Conservation (phyloP, 805 yeast genomes). For the Isabelozyma pseudorhagii region DNA sequence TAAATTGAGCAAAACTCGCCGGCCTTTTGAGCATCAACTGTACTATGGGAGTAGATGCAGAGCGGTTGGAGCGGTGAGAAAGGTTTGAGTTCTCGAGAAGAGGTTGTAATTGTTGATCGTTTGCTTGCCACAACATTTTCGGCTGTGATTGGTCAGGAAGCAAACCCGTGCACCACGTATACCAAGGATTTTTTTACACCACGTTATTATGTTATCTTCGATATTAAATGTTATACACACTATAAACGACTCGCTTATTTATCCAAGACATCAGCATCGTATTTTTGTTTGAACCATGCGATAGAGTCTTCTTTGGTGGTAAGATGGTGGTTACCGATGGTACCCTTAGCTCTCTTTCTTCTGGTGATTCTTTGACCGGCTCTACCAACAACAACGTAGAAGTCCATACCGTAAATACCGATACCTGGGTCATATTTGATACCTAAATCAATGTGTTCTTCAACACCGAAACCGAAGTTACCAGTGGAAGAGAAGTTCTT, state of each 20-base stretch:
- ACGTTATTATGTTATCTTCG: neutral
- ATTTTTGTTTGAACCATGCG: conserved; percentile 98
- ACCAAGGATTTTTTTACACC: neutral
- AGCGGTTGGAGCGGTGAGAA: too few species aligned
- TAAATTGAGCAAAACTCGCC: neutral
- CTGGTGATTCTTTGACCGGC: conserved; percentile 99
- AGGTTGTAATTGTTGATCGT: too few species aligned
- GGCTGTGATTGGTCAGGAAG: too few species aligned
- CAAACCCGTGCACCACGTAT: neutral
- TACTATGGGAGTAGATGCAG: neutral
- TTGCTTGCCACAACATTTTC: too few species aligned
- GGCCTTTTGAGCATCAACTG: neutral
- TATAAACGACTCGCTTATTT: conserved; percentile 43
- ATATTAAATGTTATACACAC: neutral
- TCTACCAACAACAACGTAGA: conserved; percentile 99
- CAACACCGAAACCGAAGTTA: conserved; percentile 99
- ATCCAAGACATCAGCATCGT: conserved; percentile 96
- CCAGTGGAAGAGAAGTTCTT: conserved; percentile 98
- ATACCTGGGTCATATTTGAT: conserved; percentile 99
- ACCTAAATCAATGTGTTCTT: conserved; percentile 99
- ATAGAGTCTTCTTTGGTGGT: conserved; percentile 92
- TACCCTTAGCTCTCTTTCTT: conserved; percentile 91
- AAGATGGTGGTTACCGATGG: conserved; percentile 89
- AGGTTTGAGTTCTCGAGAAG: too few species aligned
- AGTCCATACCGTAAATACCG: conserved; percentile 99